phyloP scores from a whole-genome alignment of 176 grass and related monocot genomes.

The Oryza nivara region DNA sequence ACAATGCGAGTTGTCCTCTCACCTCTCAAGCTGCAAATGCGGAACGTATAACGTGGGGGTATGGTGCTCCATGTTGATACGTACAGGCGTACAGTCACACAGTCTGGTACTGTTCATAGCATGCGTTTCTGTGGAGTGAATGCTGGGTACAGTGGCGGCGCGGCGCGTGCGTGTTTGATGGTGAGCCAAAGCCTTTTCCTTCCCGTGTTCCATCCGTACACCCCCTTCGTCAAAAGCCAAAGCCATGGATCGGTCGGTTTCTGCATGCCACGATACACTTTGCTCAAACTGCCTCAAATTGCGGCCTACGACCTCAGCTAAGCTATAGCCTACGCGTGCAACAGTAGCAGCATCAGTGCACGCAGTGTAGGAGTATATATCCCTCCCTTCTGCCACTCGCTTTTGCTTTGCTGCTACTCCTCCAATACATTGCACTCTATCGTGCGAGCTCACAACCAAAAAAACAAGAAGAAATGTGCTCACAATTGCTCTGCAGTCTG shows the following conservation, averaged over 20 bases:
- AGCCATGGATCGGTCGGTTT: not conserved
- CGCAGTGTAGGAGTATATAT: not conserved
- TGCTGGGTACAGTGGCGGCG: constrained; percentile 35
- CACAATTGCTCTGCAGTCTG: not conserved
- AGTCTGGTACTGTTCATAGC: not conserved
- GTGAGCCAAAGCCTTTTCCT: not conserved
- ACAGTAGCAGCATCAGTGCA: constrained; percentile 1
- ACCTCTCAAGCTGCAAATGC: not conserved
- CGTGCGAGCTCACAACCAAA: too few species aligned
- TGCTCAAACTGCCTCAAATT: constrained; percentile 1
- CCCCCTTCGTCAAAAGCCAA: constrained; percentile 7
- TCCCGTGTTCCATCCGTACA: not conserved
- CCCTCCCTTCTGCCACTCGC: not conserved
- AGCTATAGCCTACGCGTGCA: not conserved
- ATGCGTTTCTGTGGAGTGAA: constrained; percentile 24
- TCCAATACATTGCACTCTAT: too few species aligned
- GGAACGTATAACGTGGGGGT: not conserved
- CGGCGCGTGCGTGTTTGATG: constrained; percentile 49
- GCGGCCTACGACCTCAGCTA: not conserved
- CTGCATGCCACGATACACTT: not conserved
- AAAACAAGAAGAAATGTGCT: too few species aligned
- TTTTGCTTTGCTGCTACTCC: not conserved
- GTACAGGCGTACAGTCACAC: not conserved
- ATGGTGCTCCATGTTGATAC: not conserved
- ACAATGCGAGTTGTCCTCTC: not conserved